Percentiles rank a stretch among this genome's conserved stretches.
These are phyloP conservation scores for Trichoderma atrobrunneum DNA, from an alignment of 2,329 filamentous ascomycete genomes.

Conservation along the genomic window DNA sequence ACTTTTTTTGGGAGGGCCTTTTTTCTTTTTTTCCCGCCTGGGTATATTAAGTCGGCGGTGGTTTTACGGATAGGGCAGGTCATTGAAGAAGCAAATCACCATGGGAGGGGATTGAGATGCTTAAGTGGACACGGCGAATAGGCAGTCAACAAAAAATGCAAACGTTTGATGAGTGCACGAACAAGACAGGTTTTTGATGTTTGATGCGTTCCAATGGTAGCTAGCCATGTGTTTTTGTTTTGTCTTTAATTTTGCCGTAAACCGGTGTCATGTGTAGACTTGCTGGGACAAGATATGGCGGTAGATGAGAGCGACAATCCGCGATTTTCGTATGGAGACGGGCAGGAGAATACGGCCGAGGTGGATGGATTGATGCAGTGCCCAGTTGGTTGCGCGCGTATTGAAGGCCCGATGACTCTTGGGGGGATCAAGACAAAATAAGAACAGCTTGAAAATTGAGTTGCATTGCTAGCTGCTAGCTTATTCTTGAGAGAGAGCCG, in stretches of 20 bases:
- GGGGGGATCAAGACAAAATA: background rate
- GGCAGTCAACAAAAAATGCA: slow-evolving; percentile 19
- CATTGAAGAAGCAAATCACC: slow-evolving; percentile 17
- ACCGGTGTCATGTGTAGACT: background rate
- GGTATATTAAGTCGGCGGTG: slow-evolving; percentile 8
- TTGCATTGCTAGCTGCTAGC: background rate
- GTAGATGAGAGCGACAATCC: background rate
- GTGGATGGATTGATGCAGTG: background rate
- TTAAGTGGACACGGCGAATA: slow-evolving; percentile 19
- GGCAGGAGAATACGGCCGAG: background rate
- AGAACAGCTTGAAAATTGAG: background rate
- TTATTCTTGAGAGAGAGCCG: background rate
- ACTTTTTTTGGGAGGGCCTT: slow-evolving; percentile 8
- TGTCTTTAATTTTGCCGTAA: background rate
- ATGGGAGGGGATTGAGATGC: slow-evolving; percentile 14
- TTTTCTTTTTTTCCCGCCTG: slow-evolving; percentile 7
- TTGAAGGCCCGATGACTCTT: background rate
- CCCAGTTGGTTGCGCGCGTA: background rate
- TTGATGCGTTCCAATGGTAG: background rate
- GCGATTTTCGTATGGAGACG: background rate
- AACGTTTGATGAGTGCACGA: slow-evolving; percentile 19
- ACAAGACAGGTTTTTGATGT: no score
- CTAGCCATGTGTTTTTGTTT: background rate
- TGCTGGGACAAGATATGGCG: background rate
- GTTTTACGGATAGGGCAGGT: slow-evolving; percentile 17